Base-by-base conservation (phyloP, 345 rosid species). In the Excoecaria cochinchinensis region DNA sequence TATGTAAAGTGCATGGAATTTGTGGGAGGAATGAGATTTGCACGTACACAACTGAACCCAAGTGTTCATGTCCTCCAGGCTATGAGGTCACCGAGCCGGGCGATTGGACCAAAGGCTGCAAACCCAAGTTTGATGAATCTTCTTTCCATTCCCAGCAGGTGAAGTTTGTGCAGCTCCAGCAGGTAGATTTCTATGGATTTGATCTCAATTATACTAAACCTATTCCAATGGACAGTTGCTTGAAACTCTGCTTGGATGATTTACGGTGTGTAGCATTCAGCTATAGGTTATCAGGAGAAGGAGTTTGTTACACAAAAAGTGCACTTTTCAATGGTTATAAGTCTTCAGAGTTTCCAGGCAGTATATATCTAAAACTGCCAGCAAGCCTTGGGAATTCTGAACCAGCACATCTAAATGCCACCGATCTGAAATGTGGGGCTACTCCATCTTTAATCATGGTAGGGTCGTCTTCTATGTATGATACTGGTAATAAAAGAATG, bases 1-100 rank as follows among this genome's bases (percentile, higher is more conserved):
- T 17, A 21, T 82, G 88, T 74, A 38, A 15, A 3, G 85, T 84
- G 14, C 88, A 85, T 69, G 87, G 90, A 4, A 47, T 76, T 50
- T 87, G 88, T 48, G 88, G 90, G 22, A 71, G 75, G 67, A 81
- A 85, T 75, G 86, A 82, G 70, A 76, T 87, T 36, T 87, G 88
- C 66, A 67, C 80, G 61, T 73, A 79, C 38, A 64, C 73, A 14
- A 83, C 82, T 0, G 77, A 70, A 52, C 86, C 85, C 10, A 82
- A 84, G 48, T 85, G 90, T 57, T 73, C 86, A 0, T 87, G 90
- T 70, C 87, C 85, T 36, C 87, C 86, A 7, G 85, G 87, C 6
- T 84, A 83, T 25, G 81, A 82, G 74, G 50, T 51, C 40, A 25
- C 51, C 9, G 82, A 85, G 8, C 78, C 76, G 0, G 68, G 69